phyloP scores from a whole-genome alignment of 2,329 filamentous ascomycete genomes.

The Boeremia lycopersici region DNA sequence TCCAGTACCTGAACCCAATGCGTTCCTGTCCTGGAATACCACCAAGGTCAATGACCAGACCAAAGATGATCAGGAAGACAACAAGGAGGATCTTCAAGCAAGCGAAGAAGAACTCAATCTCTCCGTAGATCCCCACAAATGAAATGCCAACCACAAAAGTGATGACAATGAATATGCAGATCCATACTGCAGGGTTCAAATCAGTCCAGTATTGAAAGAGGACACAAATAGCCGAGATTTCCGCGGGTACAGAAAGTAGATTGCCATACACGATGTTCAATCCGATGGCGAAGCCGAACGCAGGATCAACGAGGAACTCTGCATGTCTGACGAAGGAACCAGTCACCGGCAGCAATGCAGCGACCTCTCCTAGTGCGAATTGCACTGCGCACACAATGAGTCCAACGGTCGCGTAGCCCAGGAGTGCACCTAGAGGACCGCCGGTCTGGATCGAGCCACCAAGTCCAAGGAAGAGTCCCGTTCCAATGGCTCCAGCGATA shows the following conservation, averaged over 20 bases:
- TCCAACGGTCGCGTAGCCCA: constrained; percentile 60
- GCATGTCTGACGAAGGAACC: constrained; percentile 59
- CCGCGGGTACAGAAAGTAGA: constrained; percentile 53
- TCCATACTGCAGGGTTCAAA: constrained; percentile 43
- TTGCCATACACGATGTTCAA: constrained; percentile 66
- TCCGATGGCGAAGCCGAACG: constrained; percentile 46
- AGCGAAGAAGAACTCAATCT: constrained; percentile 57
- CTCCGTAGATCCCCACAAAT: constrained; percentile 41
- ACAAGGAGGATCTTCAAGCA: constrained; percentile 51
- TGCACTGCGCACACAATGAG: constrained; percentile 58
- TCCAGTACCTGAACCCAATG: constrained; percentile 71
- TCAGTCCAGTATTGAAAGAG: constrained; percentile 38
- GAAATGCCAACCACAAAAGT: constrained; percentile 43
- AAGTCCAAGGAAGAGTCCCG: constrained; percentile 61
- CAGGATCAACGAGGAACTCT: constrained; percentile 58
- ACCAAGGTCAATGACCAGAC: constrained; percentile 37
- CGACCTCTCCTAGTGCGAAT: constrained; percentile 58
- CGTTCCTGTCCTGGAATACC: constrained; percentile 34
- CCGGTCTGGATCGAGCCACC: constrained; percentile 59
- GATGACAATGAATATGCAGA: constrained; percentile 40
- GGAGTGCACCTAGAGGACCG: constrained; percentile 58
- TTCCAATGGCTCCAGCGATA: constrained; percentile 61
- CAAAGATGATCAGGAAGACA: constrained; percentile 36
- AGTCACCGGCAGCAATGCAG: constrained; percentile 58
- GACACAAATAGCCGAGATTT: constrained; percentile 36